Evolutionary conservation across 116 monocot genomes (phyloP).

Genomic region (Trichopus zeylanicus): DNA sequence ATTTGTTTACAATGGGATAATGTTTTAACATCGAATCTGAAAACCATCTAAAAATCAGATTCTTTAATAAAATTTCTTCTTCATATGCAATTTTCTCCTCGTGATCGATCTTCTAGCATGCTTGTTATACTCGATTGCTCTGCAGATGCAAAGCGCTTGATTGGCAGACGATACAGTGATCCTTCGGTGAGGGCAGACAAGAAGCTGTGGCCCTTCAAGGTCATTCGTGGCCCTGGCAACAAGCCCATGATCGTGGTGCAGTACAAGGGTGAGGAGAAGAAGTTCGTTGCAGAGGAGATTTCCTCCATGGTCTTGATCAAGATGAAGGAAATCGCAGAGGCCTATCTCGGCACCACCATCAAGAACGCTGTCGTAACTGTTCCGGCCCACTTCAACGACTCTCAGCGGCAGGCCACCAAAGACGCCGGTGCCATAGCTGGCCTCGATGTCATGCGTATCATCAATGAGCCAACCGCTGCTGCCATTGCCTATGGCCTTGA

Average conservation of each 20-base stretch:
- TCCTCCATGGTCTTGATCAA: slow-evolving; percentile 76
- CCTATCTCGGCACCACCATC: slow-evolving; percentile 41
- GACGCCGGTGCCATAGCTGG: slow-evolving; percentile 67
- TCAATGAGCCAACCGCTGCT: slow-evolving; percentile 77
- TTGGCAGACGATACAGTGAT: slow-evolving; percentile 28
- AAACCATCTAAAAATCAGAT: no score
- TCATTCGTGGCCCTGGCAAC: slow-evolving; percentile 41
- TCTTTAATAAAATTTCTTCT: no score
- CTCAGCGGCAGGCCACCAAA: slow-evolving; percentile 66
- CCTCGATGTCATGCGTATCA: slow-evolving; percentile 59
- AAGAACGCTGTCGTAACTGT: slow-evolving; percentile 69
- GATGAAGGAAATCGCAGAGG: slow-evolving; percentile 69
- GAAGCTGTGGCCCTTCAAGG: slow-evolving; percentile 74
- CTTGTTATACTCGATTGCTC: no score
- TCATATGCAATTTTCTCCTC: no score
- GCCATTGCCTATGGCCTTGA: slow-evolving; percentile 79
- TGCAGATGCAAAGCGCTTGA: slow-evolving; percentile 42
- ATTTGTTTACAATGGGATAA: no score
- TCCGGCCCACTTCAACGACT: slow-evolving; percentile 70
- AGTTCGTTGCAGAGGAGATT: slow-evolving; percentile 64
- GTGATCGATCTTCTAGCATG: neutral
- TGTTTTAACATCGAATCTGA: no score
- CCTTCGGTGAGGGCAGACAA: slow-evolving; percentile 47
- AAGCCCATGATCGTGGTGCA: slow-evolving; percentile 64
- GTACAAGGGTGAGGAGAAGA: slow-evolving; percentile 65